Base-by-base conservation (phyloP, 1,284 basidiomycete species). In the Erythrobasidium hasegawianum region DNA sequence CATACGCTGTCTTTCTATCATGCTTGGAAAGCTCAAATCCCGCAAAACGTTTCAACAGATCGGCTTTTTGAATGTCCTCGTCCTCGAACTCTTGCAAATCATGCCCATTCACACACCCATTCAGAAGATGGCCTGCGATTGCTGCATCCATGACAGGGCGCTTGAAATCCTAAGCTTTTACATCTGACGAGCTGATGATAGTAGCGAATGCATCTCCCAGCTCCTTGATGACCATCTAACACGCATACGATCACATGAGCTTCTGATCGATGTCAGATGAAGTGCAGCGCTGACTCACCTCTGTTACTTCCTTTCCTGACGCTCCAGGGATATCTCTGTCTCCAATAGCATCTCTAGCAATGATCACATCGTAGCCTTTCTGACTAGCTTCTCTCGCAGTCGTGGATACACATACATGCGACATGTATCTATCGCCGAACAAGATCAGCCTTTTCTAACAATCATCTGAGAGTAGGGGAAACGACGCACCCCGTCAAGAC, bases 331-430 rank as follows among this genome's bases (percentile, higher is more conserved):
- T 53, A 40, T 45, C 55, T 18, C 62, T 49, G 56, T 65, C 62
- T 38, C 62, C 62, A 10, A 65, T 56, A 10, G 62, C 62, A 39
- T 65, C 62, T 58, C 54, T 58, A 10, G 49, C 62, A 24, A 65
- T 49, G 22, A 65, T 38, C 10, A 65, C 62, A 41, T 65, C 62
- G 54, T 65, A 65, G 18, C 62, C 62, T 9, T 10, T 50, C 56
- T 65, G 62, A 29, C 57, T 55, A 11, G 62, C 62, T 53, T 65
- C 62, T 38, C 62, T 50, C 16, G 62, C 62, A 27, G 62, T 65
- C 3, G 62, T 65, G 11, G 55, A 57, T 5, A 65, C 62, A 43
- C 62, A 65, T 7, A 65, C 62, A 22, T 65, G 62, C 16, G 55
- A 45, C 62, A 55, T 65, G 45, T 26, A 11, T 27, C 20, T 45